Conservation (phyloP, 2,329 filamentous ascomycete species). For the Aspergillus puulaauensis region DNA sequence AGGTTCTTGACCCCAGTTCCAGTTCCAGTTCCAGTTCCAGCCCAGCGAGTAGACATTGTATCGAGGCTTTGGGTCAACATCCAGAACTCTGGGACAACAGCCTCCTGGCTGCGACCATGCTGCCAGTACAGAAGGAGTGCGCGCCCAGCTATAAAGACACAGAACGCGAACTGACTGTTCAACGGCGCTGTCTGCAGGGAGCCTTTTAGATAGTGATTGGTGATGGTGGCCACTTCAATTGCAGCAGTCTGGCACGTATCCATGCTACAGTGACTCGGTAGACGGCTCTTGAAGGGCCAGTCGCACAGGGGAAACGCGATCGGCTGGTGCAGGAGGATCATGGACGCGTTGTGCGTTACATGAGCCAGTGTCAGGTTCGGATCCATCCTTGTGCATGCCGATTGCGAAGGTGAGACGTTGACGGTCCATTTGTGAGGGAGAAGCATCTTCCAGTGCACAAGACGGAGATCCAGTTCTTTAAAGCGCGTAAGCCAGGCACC, state of each 20-base stretch:
- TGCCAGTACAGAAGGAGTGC: constrained; percentile 4
- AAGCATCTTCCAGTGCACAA: constrained; percentile 51
- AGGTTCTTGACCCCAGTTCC: not conserved
- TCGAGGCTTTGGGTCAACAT: constrained; percentile 23
- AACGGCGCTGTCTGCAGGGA: constrained; percentile 20
- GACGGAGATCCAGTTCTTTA: constrained; percentile 49
- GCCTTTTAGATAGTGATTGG: constrained; percentile 47
- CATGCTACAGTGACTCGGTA: constrained; percentile 49
- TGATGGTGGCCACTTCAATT: constrained; percentile 48
- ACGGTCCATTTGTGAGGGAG: constrained; percentile 45
- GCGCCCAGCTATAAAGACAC: constrained; percentile 45
- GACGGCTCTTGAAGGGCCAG: constrained; percentile 31
- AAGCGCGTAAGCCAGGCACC: constrained; percentile 48
- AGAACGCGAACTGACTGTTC: constrained; percentile 47
- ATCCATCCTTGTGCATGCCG: constrained; percentile 39
- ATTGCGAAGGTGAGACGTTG: constrained; percentile 7
- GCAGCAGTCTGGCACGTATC: constrained; percentile 52
- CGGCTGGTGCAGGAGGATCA: constrained; percentile 51
- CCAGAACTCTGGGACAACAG: constrained; percentile 23
- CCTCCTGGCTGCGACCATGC: constrained; percentile 2
- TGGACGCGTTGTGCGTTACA: constrained; percentile 51
- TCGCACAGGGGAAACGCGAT: constrained; percentile 46
- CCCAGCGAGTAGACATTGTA: constrained; percentile 21
- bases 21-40: no score
- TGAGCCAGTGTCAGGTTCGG: constrained; percentile 53